Percentiles rank a stretch among this genome's conserved stretches.
These are phyloP conservation scores for Incumbomyces lentus DNA, from an alignment of 2,329 filamentous ascomycete species.

Conservation along the genomic window DNA sequence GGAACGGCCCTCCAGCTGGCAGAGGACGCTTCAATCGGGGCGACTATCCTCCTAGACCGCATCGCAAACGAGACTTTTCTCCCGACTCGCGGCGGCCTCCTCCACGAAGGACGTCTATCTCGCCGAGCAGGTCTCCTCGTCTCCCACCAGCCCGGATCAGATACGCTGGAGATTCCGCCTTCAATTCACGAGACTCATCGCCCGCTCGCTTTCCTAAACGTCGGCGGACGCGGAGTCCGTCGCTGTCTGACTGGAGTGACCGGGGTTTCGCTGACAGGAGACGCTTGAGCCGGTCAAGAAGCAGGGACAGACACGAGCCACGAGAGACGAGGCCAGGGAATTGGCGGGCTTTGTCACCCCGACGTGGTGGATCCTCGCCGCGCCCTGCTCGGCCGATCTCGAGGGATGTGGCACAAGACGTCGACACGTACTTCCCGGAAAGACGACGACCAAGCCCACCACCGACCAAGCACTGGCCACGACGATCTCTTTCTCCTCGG, in stretches of 20 bases:
- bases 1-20: not conserved
- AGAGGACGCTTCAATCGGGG: slow-evolving; percentile 10
- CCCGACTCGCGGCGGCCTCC: slow-evolving; percentile 12
- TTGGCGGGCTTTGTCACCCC: slow-evolving; percentile 21
- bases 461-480: slow-evolving; percentile 23
- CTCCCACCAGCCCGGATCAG: slow-evolving; percentile 7
- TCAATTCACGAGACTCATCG: slow-evolving; percentile 14
- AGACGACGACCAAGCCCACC: slow-evolving; percentile 24
- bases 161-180: slow-evolving; percentile 10
- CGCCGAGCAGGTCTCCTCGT: slow-evolving; percentile 11
- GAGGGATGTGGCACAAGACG: slow-evolving; percentile 16
- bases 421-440: slow-evolving; percentile 21
- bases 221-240: slow-evolving; percentile 20
- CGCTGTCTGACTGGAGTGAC: slow-evolving; percentile 13
- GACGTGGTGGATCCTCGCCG: slow-evolving; percentile 25
- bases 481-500: slow-evolving; percentile 12
- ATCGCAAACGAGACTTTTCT: slow-evolving; percentile 12
- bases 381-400: slow-evolving; percentile 24
- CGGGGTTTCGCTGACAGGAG: slow-evolving; percentile 19
- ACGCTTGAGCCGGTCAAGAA: slow-evolving; percentile 25
- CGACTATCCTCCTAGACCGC: slow-evolving; percentile 6
- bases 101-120: slow-evolving; percentile 14
- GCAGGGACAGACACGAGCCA: slow-evolving; percentile 28
- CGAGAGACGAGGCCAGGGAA: slow-evolving; percentile 24
- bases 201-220: slow-evolving; percentile 15